Conservation (phyloP, 805 yeast genomes). For the Wickerhamomyces ciferrii region DNA sequence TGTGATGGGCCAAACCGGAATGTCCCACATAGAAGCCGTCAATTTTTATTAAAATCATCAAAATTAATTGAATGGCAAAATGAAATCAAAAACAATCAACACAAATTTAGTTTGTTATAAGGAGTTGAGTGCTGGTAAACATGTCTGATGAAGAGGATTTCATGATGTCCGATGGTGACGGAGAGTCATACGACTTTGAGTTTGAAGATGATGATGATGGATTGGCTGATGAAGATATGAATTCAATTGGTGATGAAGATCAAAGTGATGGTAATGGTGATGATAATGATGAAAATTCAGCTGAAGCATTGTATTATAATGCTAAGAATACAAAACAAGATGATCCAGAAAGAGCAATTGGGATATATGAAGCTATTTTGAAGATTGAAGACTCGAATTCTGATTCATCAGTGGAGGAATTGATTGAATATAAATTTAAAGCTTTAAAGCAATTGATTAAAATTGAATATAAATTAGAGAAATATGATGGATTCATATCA, state of each 20-base stretch:
- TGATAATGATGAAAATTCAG: conserved; percentile 20
- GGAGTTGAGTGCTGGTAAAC: too few species aligned
- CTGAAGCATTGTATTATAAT: conserved; percentile 22
- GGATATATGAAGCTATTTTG: conserved; percentile 14
- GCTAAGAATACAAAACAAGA: conserved; percentile 20
- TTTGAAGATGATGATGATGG: conserved; percentile 20
- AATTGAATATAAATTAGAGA: conserved; percentile 14
- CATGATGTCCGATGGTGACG: conserved; percentile 24
- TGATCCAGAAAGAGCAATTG: conserved; percentile 16
- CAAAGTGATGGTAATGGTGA: conserved; percentile 19
- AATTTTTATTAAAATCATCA: background rate
- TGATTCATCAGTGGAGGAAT: conserved; percentile 29
- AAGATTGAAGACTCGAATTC: conserved; percentile 28
- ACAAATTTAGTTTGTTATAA: too few species aligned
- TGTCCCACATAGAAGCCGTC: background rate
- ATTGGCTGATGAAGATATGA: conserved; percentile 1
- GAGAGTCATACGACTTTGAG: conserved; percentile 23
- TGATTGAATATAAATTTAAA: conserved; percentile 17
- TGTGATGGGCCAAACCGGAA: background rate
- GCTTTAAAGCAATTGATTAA: conserved; percentile 20
- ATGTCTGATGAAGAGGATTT: conserved; percentile 23
- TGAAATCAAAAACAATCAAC: too few species aligned
- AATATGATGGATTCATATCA: conserved; percentile 6
- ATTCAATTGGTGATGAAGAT: conserved; percentile 19
- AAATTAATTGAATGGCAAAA: too few species aligned